phyloP scores from a whole-genome alignment of 2,329 filamentous ascomycete species.

The Aspergillus intermedius region DNA sequence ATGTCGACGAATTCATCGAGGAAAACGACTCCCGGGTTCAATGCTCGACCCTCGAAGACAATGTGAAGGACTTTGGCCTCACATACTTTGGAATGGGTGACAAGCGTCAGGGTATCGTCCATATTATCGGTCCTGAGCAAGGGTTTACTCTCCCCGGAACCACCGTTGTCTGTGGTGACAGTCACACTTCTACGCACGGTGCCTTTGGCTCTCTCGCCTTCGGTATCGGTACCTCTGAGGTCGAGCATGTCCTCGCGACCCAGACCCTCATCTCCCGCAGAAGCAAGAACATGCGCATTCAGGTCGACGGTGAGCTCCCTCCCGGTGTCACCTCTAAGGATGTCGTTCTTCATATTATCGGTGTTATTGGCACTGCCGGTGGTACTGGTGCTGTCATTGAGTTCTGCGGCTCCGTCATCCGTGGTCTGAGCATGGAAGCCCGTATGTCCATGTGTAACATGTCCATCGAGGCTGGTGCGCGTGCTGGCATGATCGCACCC shows the following conservation, averaged over 20 bases:
- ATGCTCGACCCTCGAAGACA: constrained; percentile 93
- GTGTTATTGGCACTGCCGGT: constrained; percentile 87
- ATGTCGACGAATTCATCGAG: constrained; percentile 87
- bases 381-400: constrained; percentile 94
- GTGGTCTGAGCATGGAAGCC: constrained; percentile 85
- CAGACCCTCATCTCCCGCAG: constrained; percentile 91
- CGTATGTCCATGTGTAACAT: constrained; percentile 99
- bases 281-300: constrained; percentile 98
- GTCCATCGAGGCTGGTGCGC: constrained; percentile 92
- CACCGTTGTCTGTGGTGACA: constrained; percentile 95
- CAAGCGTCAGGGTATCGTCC: constrained; percentile 95
- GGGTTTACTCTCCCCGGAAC: constrained; percentile 96
- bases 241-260: constrained; percentile 95
- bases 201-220: constrained; percentile 93
- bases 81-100: constrained; percentile 96
- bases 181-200: constrained; percentile 95
- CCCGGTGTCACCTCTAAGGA: constrained; percentile 96
- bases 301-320: constrained; percentile 83
- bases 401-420: constrained; percentile 92
- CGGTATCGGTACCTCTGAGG: constrained; percentile 95
- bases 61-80: constrained; percentile 91
- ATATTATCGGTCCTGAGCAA: constrained; percentile 97
- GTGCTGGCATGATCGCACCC: constrained; percentile 94
- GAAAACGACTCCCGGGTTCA: constrained; percentile 90
- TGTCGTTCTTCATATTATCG: constrained; percentile 86